These are phyloP conservation scores for Panaeolus cyanescens DNA, from an alignment of 768 basidiomycete species.

Conservation along the genomic window DNA sequence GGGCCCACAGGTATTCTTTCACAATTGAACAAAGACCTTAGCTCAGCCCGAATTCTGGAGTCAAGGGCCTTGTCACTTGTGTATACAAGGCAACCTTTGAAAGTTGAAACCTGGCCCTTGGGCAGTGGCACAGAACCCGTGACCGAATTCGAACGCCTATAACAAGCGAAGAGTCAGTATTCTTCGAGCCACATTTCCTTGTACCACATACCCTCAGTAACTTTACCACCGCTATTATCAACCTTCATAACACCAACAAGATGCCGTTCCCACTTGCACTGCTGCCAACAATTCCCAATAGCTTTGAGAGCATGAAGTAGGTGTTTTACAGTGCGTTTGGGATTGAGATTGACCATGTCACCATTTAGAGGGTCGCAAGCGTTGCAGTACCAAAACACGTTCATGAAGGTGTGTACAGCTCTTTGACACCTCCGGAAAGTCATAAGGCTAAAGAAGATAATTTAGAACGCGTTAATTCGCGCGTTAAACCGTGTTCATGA, in stretches of 20 bases:
- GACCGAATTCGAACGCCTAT: neutral
- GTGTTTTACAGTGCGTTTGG: neutral
- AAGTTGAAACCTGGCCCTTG: neutral
- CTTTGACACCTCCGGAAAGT: neutral
- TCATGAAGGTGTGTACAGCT: slow-evolving; percentile 25
- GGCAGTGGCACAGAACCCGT: neutral
- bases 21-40: neutral
- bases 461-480: slow-evolving; percentile 29
- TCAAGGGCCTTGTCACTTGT: neutral
- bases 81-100: neutral
- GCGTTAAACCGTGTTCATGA: slow-evolving; percentile 24
- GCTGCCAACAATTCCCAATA: slow-evolving; percentile 21
- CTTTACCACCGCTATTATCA: neutral
- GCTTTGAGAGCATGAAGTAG: slow-evolving; percentile 25
- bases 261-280: slow-evolving; percentile 25
- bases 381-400: slow-evolving; percentile 25
- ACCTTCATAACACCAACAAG: neutral
- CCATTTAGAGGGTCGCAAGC: slow-evolving; percentile 12
- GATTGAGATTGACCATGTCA: neutral
- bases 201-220: neutral
- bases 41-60: neutral
- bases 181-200: neutral
- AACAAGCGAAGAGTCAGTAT: neutral
- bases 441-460: neutral
- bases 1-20: neutral